phyloP scores from a whole-genome alignment of 164 flowering plant species.

The Cinnamomum micranthum region DNA sequence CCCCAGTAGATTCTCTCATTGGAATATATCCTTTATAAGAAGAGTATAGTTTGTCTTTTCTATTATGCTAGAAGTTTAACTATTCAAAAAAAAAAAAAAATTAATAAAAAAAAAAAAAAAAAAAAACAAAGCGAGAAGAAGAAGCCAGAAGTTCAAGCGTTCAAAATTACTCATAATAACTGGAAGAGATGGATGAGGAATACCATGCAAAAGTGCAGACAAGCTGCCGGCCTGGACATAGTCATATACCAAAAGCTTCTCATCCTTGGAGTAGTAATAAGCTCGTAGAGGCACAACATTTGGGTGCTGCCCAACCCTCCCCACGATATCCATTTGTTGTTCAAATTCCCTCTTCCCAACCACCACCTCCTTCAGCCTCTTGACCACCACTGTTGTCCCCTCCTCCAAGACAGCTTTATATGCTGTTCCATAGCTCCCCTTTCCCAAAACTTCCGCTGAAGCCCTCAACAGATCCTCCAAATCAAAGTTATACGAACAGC shows the following conservation, averaged over 20 bases:
- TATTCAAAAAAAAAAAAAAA: neutral
- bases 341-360: conserved; percentile 64
- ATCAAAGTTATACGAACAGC: conserved; percentile 29
- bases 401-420: conserved; percentile 79
- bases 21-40: too few species aligned
- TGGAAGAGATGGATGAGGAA: conserved; percentile 3
- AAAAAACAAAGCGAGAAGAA: too few species aligned
- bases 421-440: conserved; percentile 85
- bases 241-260: conserved; percentile 90
- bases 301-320: conserved; percentile 59
- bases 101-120: neutral
- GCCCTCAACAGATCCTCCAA: conserved; percentile 38
- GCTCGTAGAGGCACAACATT: conserved; percentile 82
- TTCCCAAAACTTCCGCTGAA: conserved; percentile 77
- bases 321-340: conserved; percentile 73
- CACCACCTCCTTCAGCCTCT: conserved; percentile 81
- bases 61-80: neutral
- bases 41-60: too few species aligned
- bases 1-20: too few species aligned
- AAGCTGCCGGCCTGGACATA: conserved; percentile 81
- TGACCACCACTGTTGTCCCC: conserved; percentile 77
- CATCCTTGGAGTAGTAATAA: conserved; percentile 78
- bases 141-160: too few species aligned
- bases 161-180: neutral
- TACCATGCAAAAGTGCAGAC: conserved; percentile 81